A percentile compares a stretch with the other conserved stretches of the same genome.
Evolutionary conservation across 768 basidiomycete genomes (phyloP).

Genomic region (Termitomyces sp.): DNA sequence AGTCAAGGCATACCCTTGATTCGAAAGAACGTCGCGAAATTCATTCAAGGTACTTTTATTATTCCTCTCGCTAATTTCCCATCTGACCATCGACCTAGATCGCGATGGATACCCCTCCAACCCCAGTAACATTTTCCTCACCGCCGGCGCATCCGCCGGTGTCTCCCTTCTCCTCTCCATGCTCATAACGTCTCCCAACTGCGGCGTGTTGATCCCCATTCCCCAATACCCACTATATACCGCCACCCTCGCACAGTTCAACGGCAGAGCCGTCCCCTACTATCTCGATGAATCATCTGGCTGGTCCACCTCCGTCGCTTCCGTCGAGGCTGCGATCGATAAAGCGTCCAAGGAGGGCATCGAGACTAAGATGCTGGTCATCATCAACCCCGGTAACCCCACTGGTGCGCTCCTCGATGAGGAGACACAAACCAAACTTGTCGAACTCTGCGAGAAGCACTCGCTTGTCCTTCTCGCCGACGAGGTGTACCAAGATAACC

Average conservation of each 20-base stretch:
- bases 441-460: constrained; percentile 83
- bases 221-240: constrained; percentile 99
- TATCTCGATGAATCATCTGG: constrained; percentile 77
- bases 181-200: constrained; percentile 63
- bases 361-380: constrained; percentile 78
- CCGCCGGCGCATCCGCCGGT: constrained; percentile 90
- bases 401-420: constrained; percentile 83
- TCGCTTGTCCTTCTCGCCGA: constrained; percentile 89
- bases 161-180: constrained; percentile 85
- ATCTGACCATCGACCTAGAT: constrained; percentile 39
- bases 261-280: constrained; percentile 82
- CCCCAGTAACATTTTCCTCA: constrained; percentile 89
- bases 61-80: not conserved
- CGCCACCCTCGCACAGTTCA: constrained; percentile 83
- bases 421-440: constrained; percentile 66
- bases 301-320: constrained; percentile 77
- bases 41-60: constrained; percentile 67
- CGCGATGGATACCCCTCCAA: constrained; percentile 87
- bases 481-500: constrained; percentile 97
- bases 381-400: constrained; percentile 99
- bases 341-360: constrained; percentile 61
- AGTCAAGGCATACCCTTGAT: constrained; percentile 91
- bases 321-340: constrained; percentile 64
- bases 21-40: constrained; percentile 82
- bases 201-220: constrained; percentile 91